Base-by-base conservation (phyloP, 1,139 yeast genomes). In the Spathaspora sp. region DNA sequence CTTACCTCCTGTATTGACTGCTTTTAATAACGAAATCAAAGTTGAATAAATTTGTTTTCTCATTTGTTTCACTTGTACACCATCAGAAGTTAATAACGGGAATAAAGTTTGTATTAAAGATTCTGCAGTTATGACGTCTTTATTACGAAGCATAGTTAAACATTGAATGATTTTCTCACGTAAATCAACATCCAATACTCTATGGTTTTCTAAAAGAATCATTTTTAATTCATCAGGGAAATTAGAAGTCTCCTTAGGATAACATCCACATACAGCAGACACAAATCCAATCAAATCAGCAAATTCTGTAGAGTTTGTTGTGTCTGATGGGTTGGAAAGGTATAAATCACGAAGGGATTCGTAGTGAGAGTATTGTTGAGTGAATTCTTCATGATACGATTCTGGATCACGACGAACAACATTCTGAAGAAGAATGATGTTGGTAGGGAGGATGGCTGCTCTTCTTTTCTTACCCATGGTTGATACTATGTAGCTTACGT, bases 161-260 rank as follows among this genome's bases (percentile, higher is more conserved):
- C 93, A 86, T 59, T 87, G 95, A 48, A 95, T 86, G 55, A 93
- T 87, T 66, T 93, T 95, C 63, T 91, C 98, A 59, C 96, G 80
- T 51, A 93, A 74, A 41, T 86, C 95, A 8, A 90, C 85, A n/a
- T 89, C 78, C 52, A 93, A 76, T 49, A 86, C 88, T 52, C 86
- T 79, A 66, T 91, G 96, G 63, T 89, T 89, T 51, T 81, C 84
- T 18, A 80, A 63, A 43, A 93, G 72, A 52, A 93, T 72, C 36
- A 74, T 74, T 55, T 82, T 82, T 55, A 93, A 69, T 59, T 93
- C 98, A 24, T 79, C 76, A 1, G 99, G 98, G 60, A 89, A 93
- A 41, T 74, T 77, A 2, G 80, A 81, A 0, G 99, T 93, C 56
- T 91, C 97, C 53, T 85, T 83, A 5, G 97, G 97, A 61, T 84